Evolutionary conservation across 1,284 basidiomycete species (phyloP).

Genomic region (Sporisorium iseilematis-ciliati): DNA sequence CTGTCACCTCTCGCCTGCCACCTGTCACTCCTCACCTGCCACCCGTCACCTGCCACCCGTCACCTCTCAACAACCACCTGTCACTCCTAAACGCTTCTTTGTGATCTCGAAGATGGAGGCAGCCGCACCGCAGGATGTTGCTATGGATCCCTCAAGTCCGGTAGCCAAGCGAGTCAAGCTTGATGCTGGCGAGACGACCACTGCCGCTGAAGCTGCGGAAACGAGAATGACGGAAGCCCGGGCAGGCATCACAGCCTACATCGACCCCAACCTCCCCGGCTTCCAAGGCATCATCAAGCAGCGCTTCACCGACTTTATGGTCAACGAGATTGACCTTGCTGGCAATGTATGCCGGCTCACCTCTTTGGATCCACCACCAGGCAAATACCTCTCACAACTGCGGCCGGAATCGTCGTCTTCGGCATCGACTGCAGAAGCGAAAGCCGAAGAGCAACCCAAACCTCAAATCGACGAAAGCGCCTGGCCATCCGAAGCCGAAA

Average conservation of each 20-base stretch:
- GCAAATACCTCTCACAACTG: constrained; percentile 30
- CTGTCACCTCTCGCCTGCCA: no score
- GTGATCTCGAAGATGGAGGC: not conserved
- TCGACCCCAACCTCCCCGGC: constrained; percentile 48
- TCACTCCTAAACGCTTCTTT: no score
- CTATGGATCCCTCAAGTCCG: not conserved
- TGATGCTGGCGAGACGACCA: not conserved
- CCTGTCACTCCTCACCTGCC: no score
- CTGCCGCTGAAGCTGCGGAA: constrained; percentile 7
- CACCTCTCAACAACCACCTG: no score
- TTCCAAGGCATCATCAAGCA: constrained; percentile 67
- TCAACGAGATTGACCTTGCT: constrained; percentile 55
- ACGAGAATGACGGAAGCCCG: constrained; percentile 43
- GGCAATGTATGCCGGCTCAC: constrained; percentile 49
- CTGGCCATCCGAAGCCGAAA: constrained; percentile 39
- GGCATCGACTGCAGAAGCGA: constrained; percentile 4
- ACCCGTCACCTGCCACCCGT: no score
- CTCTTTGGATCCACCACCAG: constrained; percentile 48
- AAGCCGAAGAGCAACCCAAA: constrained; percentile 1
- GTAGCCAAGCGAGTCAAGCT: constrained; percentile 27
- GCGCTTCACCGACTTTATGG: constrained; percentile 65
- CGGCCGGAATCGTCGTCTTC: constrained; percentile 1
- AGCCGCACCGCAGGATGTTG: not conserved
- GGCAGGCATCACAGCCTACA: constrained; percentile 58
- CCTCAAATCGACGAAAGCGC: constrained; percentile 4